Evolutionary conservation across 305 asterid species (phyloP).

Genomic region (Rubia occidens): DNA sequence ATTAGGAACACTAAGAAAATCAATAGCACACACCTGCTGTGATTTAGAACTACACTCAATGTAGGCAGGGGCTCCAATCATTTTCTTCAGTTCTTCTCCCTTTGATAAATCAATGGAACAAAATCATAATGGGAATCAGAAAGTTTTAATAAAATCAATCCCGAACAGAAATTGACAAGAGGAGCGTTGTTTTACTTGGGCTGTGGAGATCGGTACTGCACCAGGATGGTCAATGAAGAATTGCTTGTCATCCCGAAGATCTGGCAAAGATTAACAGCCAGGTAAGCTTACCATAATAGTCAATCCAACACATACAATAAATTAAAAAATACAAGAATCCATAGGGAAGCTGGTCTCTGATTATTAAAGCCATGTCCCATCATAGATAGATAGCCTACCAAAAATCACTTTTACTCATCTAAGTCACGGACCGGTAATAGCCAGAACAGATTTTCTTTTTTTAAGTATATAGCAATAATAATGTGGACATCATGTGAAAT

Average conservation of each 20-base stretch:
- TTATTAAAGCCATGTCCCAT: constrained; percentile 1
- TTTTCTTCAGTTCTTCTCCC: constrained; percentile 88
- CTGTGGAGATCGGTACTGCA: constrained; percentile 79
- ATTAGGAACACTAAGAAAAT: background rate
- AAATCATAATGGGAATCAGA: constrained; percentile 7
- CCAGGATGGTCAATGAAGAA: constrained; percentile 83
- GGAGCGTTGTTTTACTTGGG: constrained; percentile 43
- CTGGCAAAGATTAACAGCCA: constrained; percentile 27
- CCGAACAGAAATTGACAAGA: constrained; percentile 1
- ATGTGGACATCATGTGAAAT: background rate
- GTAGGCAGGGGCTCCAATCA: constrained; percentile 73
- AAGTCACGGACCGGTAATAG: background rate
- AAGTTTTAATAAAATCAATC: background rate
- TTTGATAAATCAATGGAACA: constrained; percentile 17
- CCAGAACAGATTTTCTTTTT: background rate
- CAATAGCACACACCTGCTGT: constrained; percentile 49
- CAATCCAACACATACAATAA: background rate
- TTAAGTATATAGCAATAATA: background rate
- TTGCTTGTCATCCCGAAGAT: constrained; percentile 94
- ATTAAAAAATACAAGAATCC: constrained; percentile 8
- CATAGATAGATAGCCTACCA: background rate
- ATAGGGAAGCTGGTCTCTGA: background rate
- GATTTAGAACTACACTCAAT: constrained; percentile 87
- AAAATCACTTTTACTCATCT: background rate
- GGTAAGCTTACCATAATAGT: background rate